phyloP scores from a whole-genome alignment of 352 stramenopile species.

The Plasmopara muralis region DNA sequence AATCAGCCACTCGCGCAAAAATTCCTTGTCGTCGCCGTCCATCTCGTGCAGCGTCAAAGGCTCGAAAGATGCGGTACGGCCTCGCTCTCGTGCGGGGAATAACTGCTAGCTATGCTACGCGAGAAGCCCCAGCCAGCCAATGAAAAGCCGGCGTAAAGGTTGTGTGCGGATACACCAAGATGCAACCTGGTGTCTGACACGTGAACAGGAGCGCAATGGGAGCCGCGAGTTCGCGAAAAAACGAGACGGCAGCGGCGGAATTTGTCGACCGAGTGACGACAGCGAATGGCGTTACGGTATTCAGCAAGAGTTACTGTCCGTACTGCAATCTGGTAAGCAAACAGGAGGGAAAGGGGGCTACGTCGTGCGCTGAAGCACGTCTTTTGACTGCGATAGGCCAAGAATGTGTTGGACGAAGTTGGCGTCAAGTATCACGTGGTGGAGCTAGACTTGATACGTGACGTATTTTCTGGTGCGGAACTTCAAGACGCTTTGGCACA shows the following conservation, averaged over 20 bases:
- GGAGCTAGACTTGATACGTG: conserved; percentile 53
- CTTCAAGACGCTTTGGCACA: conserved; percentile 84
- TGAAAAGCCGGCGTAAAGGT: conserved; percentile 12
- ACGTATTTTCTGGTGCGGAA: conserved; percentile 56
- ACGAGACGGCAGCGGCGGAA: conserved; percentile 40
- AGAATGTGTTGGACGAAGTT: conserved; percentile 68
- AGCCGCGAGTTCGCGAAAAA: conserved; percentile 35
- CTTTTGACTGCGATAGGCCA: conserved; percentile 42
- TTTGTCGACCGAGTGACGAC: conserved; percentile 49
- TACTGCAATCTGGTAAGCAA: conserved; percentile 77
- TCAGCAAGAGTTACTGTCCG: conserved; percentile 93
- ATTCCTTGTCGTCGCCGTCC: conserved; percentile 74
- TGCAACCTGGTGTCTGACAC: conserved; percentile 7
- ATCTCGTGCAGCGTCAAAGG: conserved; percentile 23
- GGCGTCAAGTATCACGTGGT: conserved; percentile 53
- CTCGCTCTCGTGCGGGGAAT: conserved; percentile 8
- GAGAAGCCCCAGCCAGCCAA: conserved; percentile 24
- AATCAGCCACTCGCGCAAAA: conserved; percentile 82
- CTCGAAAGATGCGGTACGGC: conserved; percentile 2
- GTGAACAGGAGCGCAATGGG: conserved; percentile 24
- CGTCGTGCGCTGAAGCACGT: too few species aligned
- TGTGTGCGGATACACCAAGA: neutral
- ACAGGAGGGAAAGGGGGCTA: neutral
- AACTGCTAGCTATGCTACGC: conserved; percentile 11
- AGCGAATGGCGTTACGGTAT: conserved; percentile 59